These are phyloP conservation scores for Aegilops tauschii DNA, from an alignment of 176 grass and related monocot species.

Conservation along the genomic window DNA sequence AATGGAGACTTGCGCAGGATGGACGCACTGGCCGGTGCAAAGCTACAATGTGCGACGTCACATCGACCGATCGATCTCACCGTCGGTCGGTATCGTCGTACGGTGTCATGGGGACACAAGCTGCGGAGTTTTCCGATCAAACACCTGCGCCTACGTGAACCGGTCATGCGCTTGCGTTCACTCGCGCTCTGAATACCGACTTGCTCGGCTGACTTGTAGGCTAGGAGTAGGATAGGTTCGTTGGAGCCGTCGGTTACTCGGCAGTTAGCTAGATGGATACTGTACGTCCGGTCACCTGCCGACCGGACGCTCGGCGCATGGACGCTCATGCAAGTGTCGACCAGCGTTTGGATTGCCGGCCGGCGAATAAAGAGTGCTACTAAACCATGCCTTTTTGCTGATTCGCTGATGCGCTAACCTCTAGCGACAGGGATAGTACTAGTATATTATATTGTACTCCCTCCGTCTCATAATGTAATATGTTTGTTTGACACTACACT, in stretches of 20 bases:
- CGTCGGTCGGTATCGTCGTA: background rate
- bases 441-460: too few species aligned
- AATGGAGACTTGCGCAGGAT: background rate
- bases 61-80: background rate
- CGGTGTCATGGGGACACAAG: background rate
- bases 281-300: background rate
- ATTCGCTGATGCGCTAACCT: background rate
- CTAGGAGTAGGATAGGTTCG: background rate
- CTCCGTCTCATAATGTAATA: too few species aligned
- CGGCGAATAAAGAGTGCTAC: background rate
- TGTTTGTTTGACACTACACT: too few species aligned
- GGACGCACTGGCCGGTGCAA: background rate
- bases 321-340: slow-evolving; percentile 8
- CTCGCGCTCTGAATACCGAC: background rate
- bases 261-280: background rate
- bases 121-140: background rate
- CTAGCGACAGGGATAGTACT: background rate
- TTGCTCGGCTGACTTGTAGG: background rate
- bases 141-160: background rate
- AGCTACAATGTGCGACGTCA: background rate
- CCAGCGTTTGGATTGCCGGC: slow-evolving; percentile 14
- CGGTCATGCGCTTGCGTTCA: background rate
- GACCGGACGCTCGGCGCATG: background rate
- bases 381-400: background rate
- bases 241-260: background rate